Conservation (phyloP, 1,139 yeast species). For the Debaryomyces robertsiae region DNA sequence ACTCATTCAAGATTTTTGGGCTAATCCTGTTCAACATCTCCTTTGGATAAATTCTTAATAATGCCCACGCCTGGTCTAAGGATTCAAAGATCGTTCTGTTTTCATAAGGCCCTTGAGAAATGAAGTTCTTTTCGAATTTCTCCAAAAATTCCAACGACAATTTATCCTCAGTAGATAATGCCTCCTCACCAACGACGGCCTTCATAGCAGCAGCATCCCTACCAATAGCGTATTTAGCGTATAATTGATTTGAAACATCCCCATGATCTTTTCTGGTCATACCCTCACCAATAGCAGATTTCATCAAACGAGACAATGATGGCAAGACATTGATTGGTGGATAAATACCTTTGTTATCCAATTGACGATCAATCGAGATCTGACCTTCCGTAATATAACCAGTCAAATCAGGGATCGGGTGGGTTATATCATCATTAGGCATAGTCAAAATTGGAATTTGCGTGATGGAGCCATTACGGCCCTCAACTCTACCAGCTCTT, state of each 20-base stretch:
- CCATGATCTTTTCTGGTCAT: conserved; percentile 99
- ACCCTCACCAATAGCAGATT: conserved; percentile 99
- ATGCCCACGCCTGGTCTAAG: conserved; percentile 96
- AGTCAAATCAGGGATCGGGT: conserved; percentile 99
- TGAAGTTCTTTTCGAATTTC: conserved; percentile 94
- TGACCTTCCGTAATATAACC: conserved; percentile 99
- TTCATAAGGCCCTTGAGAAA: conserved; percentile 95
- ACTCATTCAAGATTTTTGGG: conserved; percentile 93
- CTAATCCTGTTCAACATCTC: conserved; percentile 98
- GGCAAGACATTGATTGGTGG: conserved; percentile 99
- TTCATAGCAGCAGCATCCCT: conserved; percentile 99
- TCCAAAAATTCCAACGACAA: conserved; percentile 95
- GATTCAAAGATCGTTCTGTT: conserved; percentile 93
- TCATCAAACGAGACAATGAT: conserved; percentile 96
- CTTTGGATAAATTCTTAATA: conserved; percentile 97
- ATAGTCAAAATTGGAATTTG: conserved; percentile 98
- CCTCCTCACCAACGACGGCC: conserved; percentile 99
- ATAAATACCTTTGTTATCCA: conserved; percentile 92
- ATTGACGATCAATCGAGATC: conserved; percentile 94
- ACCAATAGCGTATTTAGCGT: conserved; percentile 99
- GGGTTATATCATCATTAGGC: conserved; percentile 99
- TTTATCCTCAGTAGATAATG: conserved; percentile 95
- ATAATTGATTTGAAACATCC: conserved; percentile 97
- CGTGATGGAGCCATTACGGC: conserved; percentile 98
- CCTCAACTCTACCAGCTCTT: conserved; percentile 99